These are phyloP conservation scores for Zygosaccharomyces bisporus DNA, from an alignment of 805 yeast genomes.

Conservation along the genomic window DNA sequence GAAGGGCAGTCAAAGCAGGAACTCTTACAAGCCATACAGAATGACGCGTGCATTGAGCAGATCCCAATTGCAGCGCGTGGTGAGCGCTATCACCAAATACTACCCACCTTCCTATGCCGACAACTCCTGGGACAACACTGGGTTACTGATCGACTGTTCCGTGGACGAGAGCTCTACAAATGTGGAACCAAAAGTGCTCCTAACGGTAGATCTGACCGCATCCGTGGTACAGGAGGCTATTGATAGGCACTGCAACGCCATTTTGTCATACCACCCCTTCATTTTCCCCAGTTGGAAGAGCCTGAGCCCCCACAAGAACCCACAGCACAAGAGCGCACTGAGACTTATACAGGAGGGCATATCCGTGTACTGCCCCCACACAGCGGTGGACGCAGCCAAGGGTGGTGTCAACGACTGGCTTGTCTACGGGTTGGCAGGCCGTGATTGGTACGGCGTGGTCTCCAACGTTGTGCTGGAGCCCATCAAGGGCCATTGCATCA, in stretches of 20 bases:
- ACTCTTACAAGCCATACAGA: not conserved
- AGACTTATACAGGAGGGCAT: constrained; percentile 71
- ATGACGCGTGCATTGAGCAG: constrained; percentile 29
- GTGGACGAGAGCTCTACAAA: constrained; percentile 23
- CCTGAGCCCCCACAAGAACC: constrained; percentile 54
- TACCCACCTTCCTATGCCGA: constrained; percentile 85
- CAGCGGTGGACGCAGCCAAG: constrained; percentile 87
- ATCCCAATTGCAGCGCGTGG: constrained; percentile 42
- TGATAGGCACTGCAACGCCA: constrained; percentile 45
- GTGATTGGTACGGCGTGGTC: constrained; percentile 14
- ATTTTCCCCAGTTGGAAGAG: constrained; percentile 84
- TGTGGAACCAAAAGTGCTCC: constrained; percentile 39
- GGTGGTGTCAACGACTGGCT: constrained; percentile 97
- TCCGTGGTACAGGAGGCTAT: constrained; percentile 86
- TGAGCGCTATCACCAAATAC: constrained; percentile 58
- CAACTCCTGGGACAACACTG: constrained; percentile 92
- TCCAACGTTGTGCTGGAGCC: constrained; percentile 27
- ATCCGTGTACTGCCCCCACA: constrained; percentile 92
- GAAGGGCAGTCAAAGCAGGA: too few relatives aligned
- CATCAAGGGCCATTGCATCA: constrained; percentile 27
- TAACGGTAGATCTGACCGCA: constrained; percentile 83
- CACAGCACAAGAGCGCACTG: constrained; percentile 78
- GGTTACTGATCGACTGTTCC: constrained; percentile 73
- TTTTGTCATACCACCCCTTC: constrained; percentile 92
- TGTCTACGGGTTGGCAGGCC: constrained; percentile 51